Conservation (phyloP, 768 basidiomycete species). For the Multifurca ochricompacta region DNA sequence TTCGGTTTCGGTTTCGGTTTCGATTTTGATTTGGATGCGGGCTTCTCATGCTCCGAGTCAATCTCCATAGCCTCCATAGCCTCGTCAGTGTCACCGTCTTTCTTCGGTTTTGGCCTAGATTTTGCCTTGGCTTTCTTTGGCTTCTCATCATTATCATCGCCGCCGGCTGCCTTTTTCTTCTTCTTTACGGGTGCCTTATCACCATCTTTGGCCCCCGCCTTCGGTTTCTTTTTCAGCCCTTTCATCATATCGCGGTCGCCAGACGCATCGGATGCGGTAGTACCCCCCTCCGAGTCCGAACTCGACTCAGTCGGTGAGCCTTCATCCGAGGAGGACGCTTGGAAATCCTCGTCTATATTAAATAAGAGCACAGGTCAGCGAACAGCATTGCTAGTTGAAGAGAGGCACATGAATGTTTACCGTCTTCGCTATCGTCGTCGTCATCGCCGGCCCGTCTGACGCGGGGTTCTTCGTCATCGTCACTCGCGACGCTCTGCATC, state of each 20-base stretch:
- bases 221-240: slow-evolving; percentile 32
- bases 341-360: slow-evolving; percentile 77
- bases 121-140: slow-evolving; percentile 34
- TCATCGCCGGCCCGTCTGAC: slow-evolving; percentile 41
- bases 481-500: slow-evolving; percentile 74
- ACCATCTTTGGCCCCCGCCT: slow-evolving; percentile 33
- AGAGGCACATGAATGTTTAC: slow-evolving; percentile 29
- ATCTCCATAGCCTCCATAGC: slow-evolving; percentile 37
- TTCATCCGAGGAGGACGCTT: slow-evolving; percentile 72
- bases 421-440: slow-evolving; percentile 76
- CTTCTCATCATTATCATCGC: slow-evolving; percentile 30
- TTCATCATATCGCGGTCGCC: slow-evolving; percentile 62
- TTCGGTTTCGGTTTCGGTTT: slow-evolving; percentile 43
- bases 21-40: slow-evolving; percentile 25
- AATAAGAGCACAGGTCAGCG: not conserved
- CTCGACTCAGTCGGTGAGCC: slow-evolving; percentile 83
- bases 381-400: not conserved
- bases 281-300: slow-evolving; percentile 50
- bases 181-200: slow-evolving; percentile 28
- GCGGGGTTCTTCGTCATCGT: slow-evolving; percentile 52
- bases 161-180: slow-evolving; percentile 28
- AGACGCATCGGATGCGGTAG: slow-evolving; percentile 78
- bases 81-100: slow-evolving; percentile 32
- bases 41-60: slow-evolving; percentile 26
- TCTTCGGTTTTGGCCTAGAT: slow-evolving; percentile 44